Base-by-base conservation (phyloP, 1,139 yeast species). In the Hemisphaericaspora lyxosophila region DNA sequence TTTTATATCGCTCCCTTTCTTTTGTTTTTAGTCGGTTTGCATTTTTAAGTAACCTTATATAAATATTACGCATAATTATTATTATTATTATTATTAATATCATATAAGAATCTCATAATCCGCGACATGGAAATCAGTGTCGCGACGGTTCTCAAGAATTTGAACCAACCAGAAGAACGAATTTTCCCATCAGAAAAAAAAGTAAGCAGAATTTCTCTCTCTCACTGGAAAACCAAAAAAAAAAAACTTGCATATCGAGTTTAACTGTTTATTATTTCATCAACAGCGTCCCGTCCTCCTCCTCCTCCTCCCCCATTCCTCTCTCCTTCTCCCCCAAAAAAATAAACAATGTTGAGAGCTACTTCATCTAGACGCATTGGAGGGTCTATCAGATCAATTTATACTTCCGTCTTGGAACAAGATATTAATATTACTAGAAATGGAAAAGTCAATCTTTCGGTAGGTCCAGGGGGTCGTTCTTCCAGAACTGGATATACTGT, bases 401-500 rank as follows among this genome's bases (percentile, higher is more conserved):
- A 68, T 51, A 67, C 74, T 13, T 64, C 75, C 18, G 71, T 66
- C 30, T 61, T 71, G 47, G 73, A 67, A 31, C 63, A 69, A 12
- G 95, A 87, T 59, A 68, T 87, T 54, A 82, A 84, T 63, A 80
- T 87, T 60, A 83, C 94, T 44, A 73, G 80, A 49, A 70, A 74
- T 40, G 96, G 96, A 26, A 85, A 87, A 57, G 82, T 88, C 31
- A 73, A 80, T 51, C 60, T 84, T 38, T 62, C 85, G 16, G 72
- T 73, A 28, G 96, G 96, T 43, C 66, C 79, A 35, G 95, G 95
- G 32, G 95, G 96, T 29, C 75, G 88, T 46, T 84, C 95, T 7
- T 86, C 95, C 26, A 76, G 95, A 68, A 82, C 92, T n/a, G 96
- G 96, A 2, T 85, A 81, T 65, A 85, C 92, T 5, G 95, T 92